Conservation (phyloP, 2,329 filamentous ascomycete species). For the Aspergillus versicolor region DNA sequence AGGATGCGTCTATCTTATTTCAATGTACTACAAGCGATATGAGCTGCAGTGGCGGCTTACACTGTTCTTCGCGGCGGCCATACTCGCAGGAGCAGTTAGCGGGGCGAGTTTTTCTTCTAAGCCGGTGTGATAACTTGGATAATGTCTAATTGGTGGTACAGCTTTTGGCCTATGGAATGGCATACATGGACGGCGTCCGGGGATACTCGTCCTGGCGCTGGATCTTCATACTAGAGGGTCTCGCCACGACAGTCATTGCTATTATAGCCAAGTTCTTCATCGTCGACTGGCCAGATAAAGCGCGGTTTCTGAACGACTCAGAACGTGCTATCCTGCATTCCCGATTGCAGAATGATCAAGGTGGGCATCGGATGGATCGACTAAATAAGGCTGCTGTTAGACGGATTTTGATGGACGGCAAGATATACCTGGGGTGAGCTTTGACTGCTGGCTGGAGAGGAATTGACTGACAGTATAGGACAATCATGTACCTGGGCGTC, state of each 20-base stretch:
- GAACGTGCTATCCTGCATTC: not conserved
- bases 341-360: not conserved
- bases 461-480: not conserved
- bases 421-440: slow-evolving; percentile 23
- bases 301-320: not conserved
- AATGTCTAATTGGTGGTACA: not conserved
- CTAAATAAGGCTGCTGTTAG: not conserved
- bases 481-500: slow-evolving; percentile 13
- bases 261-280: slow-evolving; percentile 2
- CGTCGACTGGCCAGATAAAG: not conserved
- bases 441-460: not conserved
- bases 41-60: slow-evolving; percentile 15
- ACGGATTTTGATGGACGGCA: not conserved
- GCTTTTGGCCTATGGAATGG: slow-evolving; percentile 7
- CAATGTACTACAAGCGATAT: slow-evolving; percentile 15
- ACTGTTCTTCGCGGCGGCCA: slow-evolving; percentile 14
- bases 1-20: slow-evolving; percentile 16
- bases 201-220: slow-evolving; percentile 18
- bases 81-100: slow-evolving; percentile 14
- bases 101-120: not conserved
- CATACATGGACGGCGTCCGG: slow-evolving; percentile 6
- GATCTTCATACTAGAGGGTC: slow-evolving; percentile 17
- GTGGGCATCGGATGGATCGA: not conserved
- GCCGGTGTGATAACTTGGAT: not conserved
- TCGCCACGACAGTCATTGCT: slow-evolving; percentile 10